phyloP scores from a whole-genome alignment of 768 basidiomycete genomes.

The Amanita molliuscula region DNA sequence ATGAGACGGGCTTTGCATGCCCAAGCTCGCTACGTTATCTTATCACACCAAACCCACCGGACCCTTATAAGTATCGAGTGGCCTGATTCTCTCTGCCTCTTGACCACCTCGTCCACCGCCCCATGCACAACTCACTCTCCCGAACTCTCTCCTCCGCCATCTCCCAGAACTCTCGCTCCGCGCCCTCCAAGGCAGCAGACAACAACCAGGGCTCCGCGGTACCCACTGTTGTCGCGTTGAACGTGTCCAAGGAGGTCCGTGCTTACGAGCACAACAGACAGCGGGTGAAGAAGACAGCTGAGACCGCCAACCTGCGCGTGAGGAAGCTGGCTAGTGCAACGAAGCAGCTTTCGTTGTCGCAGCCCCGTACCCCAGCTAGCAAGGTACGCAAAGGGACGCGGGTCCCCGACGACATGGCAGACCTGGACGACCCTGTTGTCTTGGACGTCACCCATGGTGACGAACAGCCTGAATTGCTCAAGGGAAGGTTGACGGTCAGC shows the following conservation, averaged over 20 bases:
- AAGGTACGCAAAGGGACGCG: conserved; percentile 8
- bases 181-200: not conserved
- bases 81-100: not conserved
- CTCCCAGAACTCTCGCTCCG: too few species aligned
- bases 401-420: conserved; percentile 8
- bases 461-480: conserved; percentile 4
- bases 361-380: conserved; percentile 4
- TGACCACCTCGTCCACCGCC: not conserved
- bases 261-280: conserved; percentile 41
- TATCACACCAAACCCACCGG: not conserved
- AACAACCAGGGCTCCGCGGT: not conserved
- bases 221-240: not conserved
- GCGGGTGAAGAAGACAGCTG: conserved; percentile 32
- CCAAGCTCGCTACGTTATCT: conserved; percentile 4
- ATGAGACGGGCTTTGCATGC: conserved; percentile 1
- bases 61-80: not conserved
- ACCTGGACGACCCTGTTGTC: conserved; percentile 3
- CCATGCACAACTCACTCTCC: not conserved
- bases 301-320: conserved; percentile 24
- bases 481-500: conserved; percentile 18
- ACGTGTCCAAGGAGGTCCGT: conserved; percentile 26
- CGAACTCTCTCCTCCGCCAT: not conserved
- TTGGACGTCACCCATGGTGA: not conserved
- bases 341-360: conserved; percentile 4
- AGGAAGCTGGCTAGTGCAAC: conserved; percentile 16